Conservation (phyloP, 306 rosid species). For the Glycyrrhiza uralensis region DNA sequence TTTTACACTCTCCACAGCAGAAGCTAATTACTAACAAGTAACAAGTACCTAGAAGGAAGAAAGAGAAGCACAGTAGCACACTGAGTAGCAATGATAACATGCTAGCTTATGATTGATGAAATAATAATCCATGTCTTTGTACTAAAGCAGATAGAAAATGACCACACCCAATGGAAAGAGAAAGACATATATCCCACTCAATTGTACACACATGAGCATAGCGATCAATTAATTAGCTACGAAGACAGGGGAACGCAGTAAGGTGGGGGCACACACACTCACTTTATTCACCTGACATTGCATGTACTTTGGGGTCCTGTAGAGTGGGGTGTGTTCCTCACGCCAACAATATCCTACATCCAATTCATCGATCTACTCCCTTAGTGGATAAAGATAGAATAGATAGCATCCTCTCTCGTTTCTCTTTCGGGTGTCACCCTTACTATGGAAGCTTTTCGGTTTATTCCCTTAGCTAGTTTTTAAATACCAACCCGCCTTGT, state of each 20-base stretch:
- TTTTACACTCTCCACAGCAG: background rate
- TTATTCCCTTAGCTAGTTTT: constrained; percentile 36
- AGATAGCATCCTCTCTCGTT: constrained; percentile 30
- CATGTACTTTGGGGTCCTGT: constrained; percentile 32
- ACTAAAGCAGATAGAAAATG: constrained; percentile 21
- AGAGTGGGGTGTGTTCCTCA: constrained; percentile 49
- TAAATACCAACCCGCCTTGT: constrained; percentile 37
- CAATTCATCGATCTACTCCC: constrained; percentile 13
- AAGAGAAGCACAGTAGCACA: background rate
- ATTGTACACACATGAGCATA: background rate
- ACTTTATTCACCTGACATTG: constrained; percentile 52
- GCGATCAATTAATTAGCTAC: background rate
- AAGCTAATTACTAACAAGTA: constrained; percentile 15
- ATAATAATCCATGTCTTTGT: constrained; percentile 12
- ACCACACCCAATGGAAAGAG: constrained; percentile 8
- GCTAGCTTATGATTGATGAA: constrained; percentile 29
- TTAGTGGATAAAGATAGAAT: constrained; percentile 35
- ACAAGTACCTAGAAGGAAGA: constrained; percentile 19
- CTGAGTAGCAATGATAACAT: constrained; percentile 15
- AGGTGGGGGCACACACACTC: constrained; percentile 37
- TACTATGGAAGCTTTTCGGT: constrained; percentile 35
- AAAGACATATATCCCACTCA: background rate
- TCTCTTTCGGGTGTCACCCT: constrained; percentile 41
- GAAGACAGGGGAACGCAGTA: background rate
- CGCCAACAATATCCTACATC: constrained; percentile 37